Conservation (phyloP, 164 flowering plant genomes). For the Malania oleifera region DNA sequence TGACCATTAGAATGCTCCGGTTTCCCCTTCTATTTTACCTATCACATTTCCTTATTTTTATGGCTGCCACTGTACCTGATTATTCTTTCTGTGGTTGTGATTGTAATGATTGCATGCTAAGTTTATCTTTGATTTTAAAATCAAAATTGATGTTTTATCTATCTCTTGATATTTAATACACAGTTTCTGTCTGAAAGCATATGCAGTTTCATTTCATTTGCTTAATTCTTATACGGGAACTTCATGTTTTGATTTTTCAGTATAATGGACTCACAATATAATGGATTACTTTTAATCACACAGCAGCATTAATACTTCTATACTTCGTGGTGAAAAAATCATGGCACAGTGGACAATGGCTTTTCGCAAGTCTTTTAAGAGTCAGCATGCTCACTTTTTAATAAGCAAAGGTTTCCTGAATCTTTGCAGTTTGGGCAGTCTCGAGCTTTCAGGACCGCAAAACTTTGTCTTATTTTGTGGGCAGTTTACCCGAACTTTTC, state of each 20-base stretch:
- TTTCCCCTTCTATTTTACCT: neutral
- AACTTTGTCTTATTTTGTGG: too few species aligned
- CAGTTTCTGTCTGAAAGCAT: neutral
- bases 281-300: neutral
- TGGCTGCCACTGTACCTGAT: neutral
- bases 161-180: too few species aligned
- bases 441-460: too few species aligned
- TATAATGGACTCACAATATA: neutral
- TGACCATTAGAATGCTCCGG: neutral
- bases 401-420: too few species aligned
- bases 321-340: too few species aligned
- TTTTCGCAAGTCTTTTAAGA: too few species aligned
- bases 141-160: too few species aligned
- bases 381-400: too few species aligned
- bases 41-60: neutral
- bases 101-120: neutral
- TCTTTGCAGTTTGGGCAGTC: too few species aligned
- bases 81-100: neutral
- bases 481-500: too few species aligned
- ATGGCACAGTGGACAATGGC: too few species aligned
- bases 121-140: neutral
- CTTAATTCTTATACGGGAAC: neutral
- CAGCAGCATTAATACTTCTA: neutral
- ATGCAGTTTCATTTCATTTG: neutral
- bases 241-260: neutral